These are phyloP conservation scores for Collybia sordida DNA, from an alignment of 768 basidiomycete species.

Conservation along the genomic window DNA sequence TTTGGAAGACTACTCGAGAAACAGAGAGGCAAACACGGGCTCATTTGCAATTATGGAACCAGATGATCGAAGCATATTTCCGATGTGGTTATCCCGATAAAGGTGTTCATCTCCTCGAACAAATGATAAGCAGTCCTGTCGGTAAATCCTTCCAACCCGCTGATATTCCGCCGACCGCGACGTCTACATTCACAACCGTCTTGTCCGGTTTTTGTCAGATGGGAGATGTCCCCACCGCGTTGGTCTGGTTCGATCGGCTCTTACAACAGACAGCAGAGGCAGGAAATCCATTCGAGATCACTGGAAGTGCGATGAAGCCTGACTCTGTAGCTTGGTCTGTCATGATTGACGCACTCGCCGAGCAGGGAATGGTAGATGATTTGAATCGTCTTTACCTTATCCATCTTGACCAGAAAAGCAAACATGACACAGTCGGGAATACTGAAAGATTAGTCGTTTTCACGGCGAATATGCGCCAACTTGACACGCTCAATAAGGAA, in stretches of 20 bases:
- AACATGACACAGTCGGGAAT: constrained; percentile 30
- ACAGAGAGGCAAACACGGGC: constrained; percentile 15
- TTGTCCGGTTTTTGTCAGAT: constrained; percentile 63
- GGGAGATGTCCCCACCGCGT: constrained; percentile 62
- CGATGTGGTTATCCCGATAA: constrained; percentile 57
- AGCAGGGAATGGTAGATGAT: constrained; percentile 46
- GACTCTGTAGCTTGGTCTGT: constrained; percentile 51
- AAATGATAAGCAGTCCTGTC: constrained; percentile 59
- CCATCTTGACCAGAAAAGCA: constrained; percentile 31
- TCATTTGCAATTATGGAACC: constrained; percentile 62
- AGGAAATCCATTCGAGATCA: constrained; percentile 40
- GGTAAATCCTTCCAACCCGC: constrained; percentile 30
- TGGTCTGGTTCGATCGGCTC: constrained; percentile 72
- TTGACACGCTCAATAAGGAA: constrained; percentile 15
- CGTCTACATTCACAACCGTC: constrained; percentile 63
- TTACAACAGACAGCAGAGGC: constrained; percentile 34
- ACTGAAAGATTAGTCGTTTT: constrained; percentile 45
- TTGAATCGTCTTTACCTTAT: constrained; percentile 55
- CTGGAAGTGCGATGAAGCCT: constrained; percentile 48
- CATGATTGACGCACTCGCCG: constrained; percentile 60
- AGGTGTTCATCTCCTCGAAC: constrained; percentile 64
- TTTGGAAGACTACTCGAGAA: constrained; percentile 21
- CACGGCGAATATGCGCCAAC: constrained; percentile 29
- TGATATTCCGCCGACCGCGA: constrained; percentile 56
- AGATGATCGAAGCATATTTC: constrained; percentile 78